Evolutionary conservation across 768 basidiomycete species (phyloP).

Genomic region (Mycena galopus): DNA sequence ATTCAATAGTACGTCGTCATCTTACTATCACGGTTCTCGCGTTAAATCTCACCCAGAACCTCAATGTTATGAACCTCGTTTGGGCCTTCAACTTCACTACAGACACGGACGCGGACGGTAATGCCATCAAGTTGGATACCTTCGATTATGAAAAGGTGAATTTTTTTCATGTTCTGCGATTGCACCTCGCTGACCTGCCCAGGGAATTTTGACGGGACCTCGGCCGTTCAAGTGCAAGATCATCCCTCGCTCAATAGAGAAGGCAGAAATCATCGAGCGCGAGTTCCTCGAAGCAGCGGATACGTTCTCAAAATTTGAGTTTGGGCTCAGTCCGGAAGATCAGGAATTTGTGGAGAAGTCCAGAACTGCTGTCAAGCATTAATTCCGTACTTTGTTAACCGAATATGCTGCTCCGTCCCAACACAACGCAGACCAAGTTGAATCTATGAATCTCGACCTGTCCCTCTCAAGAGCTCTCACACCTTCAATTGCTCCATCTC

Average conservation of each 20-base stretch:
- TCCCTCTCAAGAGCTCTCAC: too few relatives aligned
- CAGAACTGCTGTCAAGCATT: not conserved
- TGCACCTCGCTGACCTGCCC: not conserved
- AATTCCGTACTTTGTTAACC: too few relatives aligned
- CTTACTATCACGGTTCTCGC: too few relatives aligned
- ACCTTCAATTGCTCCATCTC: too few relatives aligned
- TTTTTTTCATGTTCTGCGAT: not conserved
- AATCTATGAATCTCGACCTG: too few relatives aligned
- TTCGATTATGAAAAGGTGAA: constrained; percentile 33
- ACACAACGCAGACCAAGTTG: too few relatives aligned
- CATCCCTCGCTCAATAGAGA: constrained; percentile 32
- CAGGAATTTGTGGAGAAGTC: constrained; percentile 22
- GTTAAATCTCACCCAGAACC: constrained; percentile 5
- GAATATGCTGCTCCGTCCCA: too few relatives aligned
- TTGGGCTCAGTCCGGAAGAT: constrained; percentile 27
- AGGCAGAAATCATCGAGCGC: constrained; percentile 35
- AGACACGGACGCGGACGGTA: constrained; percentile 8
- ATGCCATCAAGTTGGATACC: constrained; percentile 27
- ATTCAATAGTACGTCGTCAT: constrained; percentile 5
- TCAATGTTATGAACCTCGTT: constrained; percentile 45
- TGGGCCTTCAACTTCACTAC: constrained; percentile 48
- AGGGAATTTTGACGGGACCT: constrained; percentile 35
- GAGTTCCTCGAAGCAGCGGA: constrained; percentile 30
- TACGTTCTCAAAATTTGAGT: constrained; percentile 32
- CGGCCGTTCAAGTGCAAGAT: constrained; percentile 40